Conservation (phyloP, 2,329 filamentous ascomycete species). For the Fusarium verticillioides region DNA sequence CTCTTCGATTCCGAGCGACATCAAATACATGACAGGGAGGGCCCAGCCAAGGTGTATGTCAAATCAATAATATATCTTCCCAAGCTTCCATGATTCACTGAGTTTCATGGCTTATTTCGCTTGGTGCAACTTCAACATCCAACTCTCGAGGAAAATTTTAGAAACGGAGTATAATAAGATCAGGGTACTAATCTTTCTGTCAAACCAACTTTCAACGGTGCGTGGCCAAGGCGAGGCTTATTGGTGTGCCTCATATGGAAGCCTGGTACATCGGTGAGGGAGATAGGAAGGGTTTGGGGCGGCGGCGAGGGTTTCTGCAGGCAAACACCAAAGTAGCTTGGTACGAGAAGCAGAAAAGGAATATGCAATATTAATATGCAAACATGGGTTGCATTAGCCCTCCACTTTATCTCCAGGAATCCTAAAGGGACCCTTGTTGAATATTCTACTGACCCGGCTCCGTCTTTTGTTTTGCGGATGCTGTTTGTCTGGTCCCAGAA, state of each 20-base stretch:
- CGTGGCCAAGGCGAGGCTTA: neutral
- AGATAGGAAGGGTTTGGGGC: constrained; percentile 20
- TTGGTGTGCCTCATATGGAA: constrained; percentile 13
- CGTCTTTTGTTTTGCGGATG: neutral
- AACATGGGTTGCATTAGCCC: constrained; percentile 4
- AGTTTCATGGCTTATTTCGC: neutral
- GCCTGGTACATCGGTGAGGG: constrained; percentile 26
- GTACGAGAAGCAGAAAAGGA: constrained; percentile 20
- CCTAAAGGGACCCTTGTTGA: constrained; percentile 7
- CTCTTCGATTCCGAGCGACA: neutral
- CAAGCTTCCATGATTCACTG: neutral
- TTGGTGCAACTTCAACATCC: neutral
- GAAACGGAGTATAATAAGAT: neutral
- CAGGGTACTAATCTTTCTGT: neutral
- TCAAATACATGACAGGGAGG: neutral
- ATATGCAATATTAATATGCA: constrained; percentile 18
- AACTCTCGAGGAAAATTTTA: neutral
- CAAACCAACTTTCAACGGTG: constrained; percentile 5
- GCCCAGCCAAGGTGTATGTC: neutral
- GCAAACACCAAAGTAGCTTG: constrained; percentile 38
- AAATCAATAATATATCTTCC: neutral
- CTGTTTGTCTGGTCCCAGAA: neutral
- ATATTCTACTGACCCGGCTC: constrained; percentile 1
- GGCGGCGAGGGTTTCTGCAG: constrained; percentile 30
- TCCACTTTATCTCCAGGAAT: constrained; percentile 31